Base-by-base conservation (phyloP, 2,329 filamentous ascomycete genomes). In the Colletotrichum sp. region DNA sequence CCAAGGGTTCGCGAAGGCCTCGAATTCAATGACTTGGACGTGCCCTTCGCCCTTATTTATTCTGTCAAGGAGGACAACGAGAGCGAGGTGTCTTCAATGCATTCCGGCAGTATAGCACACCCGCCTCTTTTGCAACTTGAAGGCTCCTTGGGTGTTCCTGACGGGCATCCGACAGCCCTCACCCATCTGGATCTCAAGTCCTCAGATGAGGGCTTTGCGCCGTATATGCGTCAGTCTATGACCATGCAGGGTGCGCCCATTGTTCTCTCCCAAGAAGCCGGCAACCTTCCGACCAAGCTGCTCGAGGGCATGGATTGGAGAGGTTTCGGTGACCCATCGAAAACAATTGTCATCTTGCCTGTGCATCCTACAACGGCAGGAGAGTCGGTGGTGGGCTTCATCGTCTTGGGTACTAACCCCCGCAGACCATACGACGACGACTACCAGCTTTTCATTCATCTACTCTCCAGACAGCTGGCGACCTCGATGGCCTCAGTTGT, bases 401-500 rank as follows among this genome's bases (percentile, higher is more conserved):
- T 97, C 10, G 90, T 97, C 4, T 88, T 97, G 82, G 95, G 94
- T 5, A 87, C 94, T 12, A 97, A 97, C 81, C 94, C 95, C 3
- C 88, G 94, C 56, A 89, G 94, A 65, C 94, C 94, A 0, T 97
- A 94, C 79, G 94, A 97, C 79, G 92, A 94, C 48, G 95, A 96
- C 78, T 97, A 96, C 80, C 91, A 91, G 76, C 87, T 96, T 1
- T 97, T 96, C 79, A 88, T 96, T 48, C 92, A 94, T 78, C 87
- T 96, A 1, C 85, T 96, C 7, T 93, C 92, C 62, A 90, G 94
- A 26, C 95, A 96, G 81, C 86, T 96, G 10, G 94, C 93, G 10
- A 96, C 94, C 0, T 95, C 94, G 0, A 89, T 96, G 82, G 94
- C 94, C 2, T 96, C 94, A 0, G 94, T 96, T 1, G 94, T 96